Conservation (phyloP, 192 early-diverging fungal genomes). For the Phlyctochytrium arcticum region DNA sequence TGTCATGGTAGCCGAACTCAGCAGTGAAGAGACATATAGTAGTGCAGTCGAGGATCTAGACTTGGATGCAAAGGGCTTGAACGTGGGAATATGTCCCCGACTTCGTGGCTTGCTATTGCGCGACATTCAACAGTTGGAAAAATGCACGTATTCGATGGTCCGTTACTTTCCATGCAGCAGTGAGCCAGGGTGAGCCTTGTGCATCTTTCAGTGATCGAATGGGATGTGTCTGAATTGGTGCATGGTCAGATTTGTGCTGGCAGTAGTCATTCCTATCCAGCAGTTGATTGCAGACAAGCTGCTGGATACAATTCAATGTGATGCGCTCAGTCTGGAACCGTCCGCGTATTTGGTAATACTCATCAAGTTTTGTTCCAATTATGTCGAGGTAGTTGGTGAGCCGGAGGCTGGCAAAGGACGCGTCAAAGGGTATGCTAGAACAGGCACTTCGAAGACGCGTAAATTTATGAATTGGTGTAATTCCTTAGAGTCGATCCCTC, state of each 20-base stretch:
- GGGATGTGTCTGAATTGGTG: not conserved
- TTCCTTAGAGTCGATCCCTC: no score
- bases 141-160: not conserved
- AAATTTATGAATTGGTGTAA: no score
- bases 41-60: not conserved
- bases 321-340: conserved; percentile 13
- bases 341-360: conserved; percentile 18
- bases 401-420: no score
- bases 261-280: not conserved
- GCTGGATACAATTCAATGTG: conserved; percentile 19
- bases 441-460: no score
- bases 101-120: not conserved
- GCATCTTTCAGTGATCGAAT: not conserved
- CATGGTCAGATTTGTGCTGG: conserved; percentile 15
- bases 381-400: conserved; percentile 5
- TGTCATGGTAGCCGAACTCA: not conserved
- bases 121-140: not conserved
- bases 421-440: no score
- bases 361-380: conserved; percentile 18
- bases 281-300: not conserved
- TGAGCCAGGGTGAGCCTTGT: not conserved
- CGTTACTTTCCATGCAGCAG: not conserved
- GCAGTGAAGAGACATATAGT: not conserved
- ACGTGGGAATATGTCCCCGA: not conserved
- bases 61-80: not conserved